Evolutionary conservation across 768 basidiomycete species (phyloP), one percentile per base, ranked within the genome.

Genomic region (Russula sp.): DNA sequence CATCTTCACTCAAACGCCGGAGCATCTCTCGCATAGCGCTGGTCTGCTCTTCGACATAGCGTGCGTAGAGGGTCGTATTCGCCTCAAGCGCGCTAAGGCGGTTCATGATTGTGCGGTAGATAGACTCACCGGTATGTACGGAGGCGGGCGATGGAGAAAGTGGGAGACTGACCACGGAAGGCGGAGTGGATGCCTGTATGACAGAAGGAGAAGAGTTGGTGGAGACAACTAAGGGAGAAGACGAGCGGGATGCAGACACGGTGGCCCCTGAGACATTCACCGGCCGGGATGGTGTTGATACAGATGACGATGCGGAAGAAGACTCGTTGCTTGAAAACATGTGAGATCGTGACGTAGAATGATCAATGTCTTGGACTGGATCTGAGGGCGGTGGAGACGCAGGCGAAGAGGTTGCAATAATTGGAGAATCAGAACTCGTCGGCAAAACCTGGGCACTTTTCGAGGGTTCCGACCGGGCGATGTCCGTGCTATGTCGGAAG

Each of bases 101-200:
- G 68, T 97, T 96, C 85, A 95, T 95, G 68, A 98, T 99, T 13
- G 88, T 91, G 8, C 94, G 88, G 70, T 97, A 98, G 67, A 99
- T 94, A 2, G 93, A 95, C 72, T 99, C 97, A 27, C 82, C 79
- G 0, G 74, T 67, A 1, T 70, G 57, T 6, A 70, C 58, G 1
- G 72, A 61, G 8, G 66, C 54, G 70, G 70, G 57, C 40, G 66
- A 52, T 47, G 72, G 48, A 53, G 71, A 58, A 32, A 47, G 62
- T 9, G 59, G 54, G 13, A 44, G 14, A 51, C 59, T 42, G 32
- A 62, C 34, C 11, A 49, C 47, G 22, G 63, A 31, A 35, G 22
- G 13, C 20, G 60, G 55, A 11, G 57, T 18, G 37, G 67, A 53
- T 22, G 44, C 7, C 11, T 58, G 59, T n/a, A 57, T 47, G 42